Evolutionary conservation across 129 eudicot genomes (phyloP), one percentile per base, ranked within the genome.

Genomic region (Flaveria sonorensis): DNA sequence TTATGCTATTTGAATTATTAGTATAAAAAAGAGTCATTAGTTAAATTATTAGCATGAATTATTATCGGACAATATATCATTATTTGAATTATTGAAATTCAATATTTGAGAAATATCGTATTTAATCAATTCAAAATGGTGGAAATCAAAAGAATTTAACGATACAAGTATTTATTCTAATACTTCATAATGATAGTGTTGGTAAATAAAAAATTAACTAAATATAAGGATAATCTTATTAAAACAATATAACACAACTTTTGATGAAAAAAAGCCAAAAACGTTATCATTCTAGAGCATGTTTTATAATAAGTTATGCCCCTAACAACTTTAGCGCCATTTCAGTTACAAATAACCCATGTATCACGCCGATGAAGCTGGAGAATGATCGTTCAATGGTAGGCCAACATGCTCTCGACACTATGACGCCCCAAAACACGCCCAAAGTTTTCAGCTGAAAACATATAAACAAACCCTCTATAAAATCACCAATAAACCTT

Each of bases 381-480:
- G 30, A 72, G 42, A 70, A 65, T 52, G 69, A 57, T 7, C 42
- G 69, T 19, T 60, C 52, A 74, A 53, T 68, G 80, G 80, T 74
- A 59, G 75, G 80, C 30, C 75, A 68, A 43, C 83, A 65, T 73
- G 55, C 79, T 80, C 79, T 80, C 75, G 19, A 66, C 46, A 51
- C 83, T 9, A 51, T 79, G 68, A 45, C 84, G 56, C 83, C 80
- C 55, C 23, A 81, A 81, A 81, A 81, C 84, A 81, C 84, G 76
- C 84, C 23, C 80, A 55, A 45, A 46, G 53, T 55, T 66, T 73
- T 73, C 7, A 12, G 48, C 40, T 36, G 40, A 36, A 36, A 36
- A 5, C 7, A 36, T 36, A 36, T 36, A 32, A 32, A 32, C 16
- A n/a, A 21, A 18, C 28, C 30, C 50, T 62, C 42, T 68, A 42